phyloP scores from a whole-genome alignment of 2,329 filamentous ascomycete species.

The Penicillium freii region DNA sequence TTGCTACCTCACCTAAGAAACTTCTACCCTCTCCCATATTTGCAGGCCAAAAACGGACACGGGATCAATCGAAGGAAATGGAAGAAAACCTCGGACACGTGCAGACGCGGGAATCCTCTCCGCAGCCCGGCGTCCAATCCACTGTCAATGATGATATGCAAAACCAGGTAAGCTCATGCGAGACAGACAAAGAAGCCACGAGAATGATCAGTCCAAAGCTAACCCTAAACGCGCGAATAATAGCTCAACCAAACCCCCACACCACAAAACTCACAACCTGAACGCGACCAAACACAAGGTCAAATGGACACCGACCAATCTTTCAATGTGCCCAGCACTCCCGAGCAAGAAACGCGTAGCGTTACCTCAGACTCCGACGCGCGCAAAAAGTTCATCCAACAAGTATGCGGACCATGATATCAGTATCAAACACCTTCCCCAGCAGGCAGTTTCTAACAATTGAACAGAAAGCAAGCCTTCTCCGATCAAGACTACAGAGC shows the following conservation, averaged over 20 bases:
- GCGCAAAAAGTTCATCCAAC: conserved; percentile 42
- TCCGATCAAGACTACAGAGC: conserved; percentile 39
- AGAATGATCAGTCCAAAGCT: background rate
- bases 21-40: conserved; percentile 35
- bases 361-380: conserved; percentile 37
- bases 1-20: conserved; percentile 28
- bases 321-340: conserved; percentile 10
- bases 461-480: conserved; percentile 42
- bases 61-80: conserved; percentile 38
- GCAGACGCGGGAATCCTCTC: conserved; percentile 17
- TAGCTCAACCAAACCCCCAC: conserved; percentile 19
- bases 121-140: conserved; percentile 13
- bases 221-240: conserved; percentile 1
- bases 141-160: conserved; percentile 15
- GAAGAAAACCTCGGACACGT: conserved; percentile 23
- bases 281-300: conserved; percentile 17
- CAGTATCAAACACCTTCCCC: background rate
- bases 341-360: conserved; percentile 14
- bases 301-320: conserved; percentile 11
- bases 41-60: conserved; percentile 42
- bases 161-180: conserved; percentile 18
- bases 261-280: conserved; percentile 20
- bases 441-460: conserved; percentile 13
- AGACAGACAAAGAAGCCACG: background rate
- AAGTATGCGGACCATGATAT: conserved; percentile 31